Evolutionary conservation across 1,139 yeast genomes (phyloP), one percentile per base, ranked within the genome.

Genomic region (Diutina ranongensis): DNA sequence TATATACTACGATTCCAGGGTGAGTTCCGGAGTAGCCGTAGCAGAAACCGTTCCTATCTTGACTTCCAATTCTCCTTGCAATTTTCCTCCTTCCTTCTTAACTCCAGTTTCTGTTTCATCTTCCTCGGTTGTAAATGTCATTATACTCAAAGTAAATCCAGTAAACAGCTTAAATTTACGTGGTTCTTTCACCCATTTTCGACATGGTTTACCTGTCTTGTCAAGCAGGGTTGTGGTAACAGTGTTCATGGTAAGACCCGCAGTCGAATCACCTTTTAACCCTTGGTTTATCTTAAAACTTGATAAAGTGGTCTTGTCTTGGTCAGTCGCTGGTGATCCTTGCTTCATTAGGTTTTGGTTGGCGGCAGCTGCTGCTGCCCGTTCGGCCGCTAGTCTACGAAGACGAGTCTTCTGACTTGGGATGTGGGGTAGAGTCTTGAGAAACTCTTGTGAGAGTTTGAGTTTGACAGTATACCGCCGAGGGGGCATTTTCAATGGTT

Each of bases 161-260:
- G 49, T 47, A 45, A 52, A 52, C 13, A 55, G 48, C 51, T 52
- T 51, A 47, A 52, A 50, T 33, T 50, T 36, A 13, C 50, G 32
- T 3, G 50, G 45, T 7, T 40, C 36, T 35, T 19, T 60, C 31
- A 34, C 38, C 54, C 54, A 52, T 25, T 35, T 45, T 20, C 46
- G 47, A 35, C 51, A 47, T 20, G 52, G 53, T 25, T 28, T 44
- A 10, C 52, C 52, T 10, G 53, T 49, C 44, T 47, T 46, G 35
- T 51, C 53, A 12, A 51, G 49, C 3, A 40, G 44, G 19, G 44
- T 48, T 3, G 47, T 33, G 19, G 32, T 25, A 12, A 63, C 59
- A 46, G 63, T 59, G 49, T 67, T 68, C 67, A 69, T 64, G 8
- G 71, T 61, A 47, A 69, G 59, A 0, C 74, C 74, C 0, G 73